A percentile compares a stretch with the other conserved stretches of the same genome.
Conservation (phyloP, 495 filamentous ascomycete species). For the Cryomyces minteri region DNA sequence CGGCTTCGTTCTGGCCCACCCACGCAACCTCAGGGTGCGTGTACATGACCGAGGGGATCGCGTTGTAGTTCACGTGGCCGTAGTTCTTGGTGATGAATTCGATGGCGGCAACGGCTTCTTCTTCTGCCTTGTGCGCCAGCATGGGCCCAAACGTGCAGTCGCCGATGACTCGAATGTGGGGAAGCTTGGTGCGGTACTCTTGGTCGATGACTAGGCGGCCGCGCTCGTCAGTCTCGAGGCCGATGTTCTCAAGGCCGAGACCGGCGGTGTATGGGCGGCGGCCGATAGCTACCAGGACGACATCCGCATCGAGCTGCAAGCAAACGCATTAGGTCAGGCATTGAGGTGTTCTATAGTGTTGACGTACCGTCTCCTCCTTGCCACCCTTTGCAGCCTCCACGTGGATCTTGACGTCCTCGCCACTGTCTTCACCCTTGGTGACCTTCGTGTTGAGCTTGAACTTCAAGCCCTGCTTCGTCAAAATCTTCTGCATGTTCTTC, state of each 20-base stretch:
- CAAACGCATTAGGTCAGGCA: neutral
- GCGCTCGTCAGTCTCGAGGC: conserved; percentile 81
- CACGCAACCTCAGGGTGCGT: conserved; percentile 96
- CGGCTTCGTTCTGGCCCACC: conserved; percentile 96
- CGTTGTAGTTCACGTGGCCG: conserved; percentile 97
- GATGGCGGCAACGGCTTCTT: conserved; percentile 84
- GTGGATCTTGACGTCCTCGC: conserved; percentile 56
- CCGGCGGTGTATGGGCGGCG: conserved; percentile 86
- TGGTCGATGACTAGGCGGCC: conserved; percentile 93
- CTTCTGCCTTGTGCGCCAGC: conserved; percentile 98
- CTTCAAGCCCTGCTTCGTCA: conserved; percentile 92
- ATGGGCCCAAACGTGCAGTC: conserved; percentile 97
- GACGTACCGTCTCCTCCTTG: conserved; percentile 67
- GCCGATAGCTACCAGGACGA: conserved; percentile 93
- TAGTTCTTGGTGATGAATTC: conserved; percentile 96
- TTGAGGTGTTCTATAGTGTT: too few species aligned
- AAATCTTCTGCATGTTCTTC: conserved; percentile 81
- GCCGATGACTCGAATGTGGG: conserved; percentile 92
- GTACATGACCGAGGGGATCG: conserved; percentile 98
- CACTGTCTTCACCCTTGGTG: conserved; percentile 58
- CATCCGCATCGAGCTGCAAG: conserved; percentile 70
- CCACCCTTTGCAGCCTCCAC: conserved; percentile 92
- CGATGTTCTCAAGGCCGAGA: conserved; percentile 83
- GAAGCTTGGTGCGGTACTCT: conserved; percentile 92
- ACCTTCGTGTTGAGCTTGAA: conserved; percentile 98